Evolutionary conservation across 129 eudicot species (phyloP).

Genomic region (Flaveria trinervia): DNA sequence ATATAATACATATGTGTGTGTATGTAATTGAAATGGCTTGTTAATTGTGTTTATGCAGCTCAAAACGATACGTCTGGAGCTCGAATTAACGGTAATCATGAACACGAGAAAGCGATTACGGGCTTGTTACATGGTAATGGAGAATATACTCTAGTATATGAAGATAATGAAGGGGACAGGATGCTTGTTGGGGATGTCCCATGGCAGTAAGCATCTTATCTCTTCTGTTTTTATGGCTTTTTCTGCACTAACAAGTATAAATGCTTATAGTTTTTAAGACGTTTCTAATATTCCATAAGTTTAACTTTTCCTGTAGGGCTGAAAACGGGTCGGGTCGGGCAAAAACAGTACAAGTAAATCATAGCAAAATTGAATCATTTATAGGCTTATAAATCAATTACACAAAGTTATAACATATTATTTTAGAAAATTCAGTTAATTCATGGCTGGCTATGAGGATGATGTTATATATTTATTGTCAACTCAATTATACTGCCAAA

Average conservation of each 20-base stretch:
- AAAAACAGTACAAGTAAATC: background rate
- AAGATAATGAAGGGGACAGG: slow-evolving; percentile 97
- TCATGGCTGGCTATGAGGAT: too few species aligned
- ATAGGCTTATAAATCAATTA: too few species aligned
- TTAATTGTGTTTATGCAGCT: slow-evolving; percentile 42
- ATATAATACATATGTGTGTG: background rate
- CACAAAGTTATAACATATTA: background rate
- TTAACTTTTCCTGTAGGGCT: background rate
- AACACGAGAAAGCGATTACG: slow-evolving; percentile 48
- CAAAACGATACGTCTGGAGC: slow-evolving; percentile 54
- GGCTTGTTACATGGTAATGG: slow-evolving; percentile 81
- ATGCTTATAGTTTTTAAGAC: slow-evolving; percentile 10
- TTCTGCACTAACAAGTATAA: background rate
- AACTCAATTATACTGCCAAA: background rate
- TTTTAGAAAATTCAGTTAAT: background rate
- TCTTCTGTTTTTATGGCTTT: background rate
- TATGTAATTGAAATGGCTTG: background rate
- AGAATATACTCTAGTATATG: slow-evolving; percentile 91
- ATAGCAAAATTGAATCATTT: background rate
- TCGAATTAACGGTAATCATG: slow-evolving; percentile 37
- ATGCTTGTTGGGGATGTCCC: slow-evolving; percentile 99
- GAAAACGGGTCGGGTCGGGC: background rate
- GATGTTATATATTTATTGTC: too few species aligned
- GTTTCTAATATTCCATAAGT: slow-evolving; percentile 16
- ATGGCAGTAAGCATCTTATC: slow-evolving; percentile 91